Evolutionary conservation across 164 flowering plant genomes (phyloP), one percentile per base, ranked within the genome.

Genomic region (Amborella trichopoda): DNA sequence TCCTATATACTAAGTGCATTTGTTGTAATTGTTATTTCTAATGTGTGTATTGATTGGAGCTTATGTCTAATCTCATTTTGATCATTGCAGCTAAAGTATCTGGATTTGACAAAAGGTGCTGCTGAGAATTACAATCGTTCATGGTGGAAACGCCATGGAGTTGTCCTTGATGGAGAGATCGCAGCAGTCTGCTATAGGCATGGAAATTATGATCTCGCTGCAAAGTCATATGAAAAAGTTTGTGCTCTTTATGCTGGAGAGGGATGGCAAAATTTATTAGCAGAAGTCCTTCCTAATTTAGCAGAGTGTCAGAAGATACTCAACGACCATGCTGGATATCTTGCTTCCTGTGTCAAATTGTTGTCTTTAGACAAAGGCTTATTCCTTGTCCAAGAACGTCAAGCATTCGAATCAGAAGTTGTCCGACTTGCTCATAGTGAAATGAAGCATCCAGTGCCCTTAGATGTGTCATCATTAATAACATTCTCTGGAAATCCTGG

Each of bases 121-220:
- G 96, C 96, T 56, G 77, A 84, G 28, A 82, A 84, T 65, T 93
- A 87, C 49, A 95, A 93, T 66, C 77, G 67, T 33, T 93, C 99
- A 39, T 93, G 96, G 99, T 82, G 99, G 99, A 84, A 80, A 75
- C 68, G 99, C 53, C 96, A 93, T 53, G 96, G 95, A 41, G 99
- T 93, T 64, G 95, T 83, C 40, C 94, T 93, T 58, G 96, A 93
- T 65, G 99, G 99, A 44, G 99, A 88, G 71, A 83, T 88, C 55
- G 99, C 95, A 42, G 79, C 90, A 58, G 84, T 93, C 32, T 74
- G 76, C 58, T 68, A 72, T 57, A 80, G 62, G 53, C 78, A 71
- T 62, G 86, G 76, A 46, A 82, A 84, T 55, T 82, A 58, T 72
- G 96, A 93, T 68, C 73, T 74, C n/a, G 99, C 99, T 56, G 95